Evolutionary conservation across 768 basidiomycete genomes (phyloP).

Genomic region (Amanita polypyramis): DNA sequence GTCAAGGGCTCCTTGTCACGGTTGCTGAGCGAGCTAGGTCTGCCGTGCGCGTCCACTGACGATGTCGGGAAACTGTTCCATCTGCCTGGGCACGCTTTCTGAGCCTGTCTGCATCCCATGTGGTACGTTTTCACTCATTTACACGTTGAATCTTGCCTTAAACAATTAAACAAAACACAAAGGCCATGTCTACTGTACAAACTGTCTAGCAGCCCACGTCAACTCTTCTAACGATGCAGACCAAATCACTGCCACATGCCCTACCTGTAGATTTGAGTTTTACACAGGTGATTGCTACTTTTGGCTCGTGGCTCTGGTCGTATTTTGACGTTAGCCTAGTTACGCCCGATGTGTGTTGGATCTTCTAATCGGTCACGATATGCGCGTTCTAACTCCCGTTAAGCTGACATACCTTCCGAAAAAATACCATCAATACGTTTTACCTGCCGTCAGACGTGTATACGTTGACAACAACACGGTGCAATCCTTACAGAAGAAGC

Average conservation of each 20-base stretch:
- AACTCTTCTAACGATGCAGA: slow-evolving; percentile 20
- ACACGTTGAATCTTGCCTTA: slow-evolving; percentile 1
- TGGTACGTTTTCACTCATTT: slow-evolving; percentile 28
- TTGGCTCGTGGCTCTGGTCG: slow-evolving; percentile 12
- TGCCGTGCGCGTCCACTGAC: no score
- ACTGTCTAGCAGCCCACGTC: slow-evolving; percentile 39
- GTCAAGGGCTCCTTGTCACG: no score
- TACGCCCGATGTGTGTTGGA: slow-evolving; percentile 18
- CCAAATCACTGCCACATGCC: slow-evolving; percentile 36
- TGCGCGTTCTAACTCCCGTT: slow-evolving; percentile 6
- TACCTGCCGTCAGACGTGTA: slow-evolving; percentile 37
- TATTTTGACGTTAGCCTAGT: slow-evolving; percentile 17
- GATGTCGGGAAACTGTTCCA: slow-evolving; percentile 30
- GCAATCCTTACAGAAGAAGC: slow-evolving; percentile 19
- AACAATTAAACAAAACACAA: neutral
- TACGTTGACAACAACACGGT: slow-evolving; percentile 28
- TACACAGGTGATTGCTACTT: slow-evolving; percentile 31
- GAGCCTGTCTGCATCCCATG: slow-evolving; percentile 53
- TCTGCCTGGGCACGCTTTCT: slow-evolving; percentile 42
- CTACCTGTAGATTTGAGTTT: slow-evolving; percentile 48
- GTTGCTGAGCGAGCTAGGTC: no score
- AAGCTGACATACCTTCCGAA: slow-evolving; percentile 34
- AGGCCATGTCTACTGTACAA: slow-evolving; percentile 59
- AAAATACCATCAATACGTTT: slow-evolving; percentile 38
- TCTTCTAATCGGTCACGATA: neutral